Evolutionary conservation across 768 basidiomycete genomes (phyloP), one percentile per base, ranked within the genome.

Genomic region (Holtermanniella nyarrowii): DNA sequence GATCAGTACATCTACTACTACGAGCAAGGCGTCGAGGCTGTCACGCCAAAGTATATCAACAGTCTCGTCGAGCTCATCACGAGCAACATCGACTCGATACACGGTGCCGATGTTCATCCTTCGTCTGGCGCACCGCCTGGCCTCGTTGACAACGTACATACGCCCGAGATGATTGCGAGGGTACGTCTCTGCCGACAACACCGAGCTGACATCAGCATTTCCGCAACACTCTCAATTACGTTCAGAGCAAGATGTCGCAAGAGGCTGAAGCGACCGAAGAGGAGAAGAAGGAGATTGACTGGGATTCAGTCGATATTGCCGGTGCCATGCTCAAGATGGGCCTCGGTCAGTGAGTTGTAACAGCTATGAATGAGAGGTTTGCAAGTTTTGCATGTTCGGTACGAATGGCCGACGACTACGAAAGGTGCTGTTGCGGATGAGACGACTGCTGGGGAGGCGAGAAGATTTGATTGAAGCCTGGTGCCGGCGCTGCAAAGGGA

Each of bases 1-100:
- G 93, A 99, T 68, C 86, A 85, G 63, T 97, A 97, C 70, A 74
- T 96, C 39, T 96, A 89, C 71, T 97, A 95, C 73, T 84, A 96
- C 49, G 93, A 99, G 63, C 87, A 83, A 43, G 86, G 85, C 44
- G 88, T 90, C 22, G 82, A 88, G 49, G 88, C 88, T 18, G 93
- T 96, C 50, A 89, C 90, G 25, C 82, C 93, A 11, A 95, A 95
- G 75, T 97, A 93, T 62, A 84, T 97, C 56, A 96, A 93, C 72
- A 88, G 86, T 55, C 80, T 99, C 42, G 89, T 97, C 16, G 93
- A 97, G 63, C 79, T 97, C 18, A 91, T 99, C 71, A 87, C 88
- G 1, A 84, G 85, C 4, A 88, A 85, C 62, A 89, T 97, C 68
- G 95, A 99, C 74, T 82, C 80, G 56, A 87, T 96, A 61, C 79